Conservation (phyloP, 371 early-diverging fungal genomes). For the Funneliformis caledonium region DNA sequence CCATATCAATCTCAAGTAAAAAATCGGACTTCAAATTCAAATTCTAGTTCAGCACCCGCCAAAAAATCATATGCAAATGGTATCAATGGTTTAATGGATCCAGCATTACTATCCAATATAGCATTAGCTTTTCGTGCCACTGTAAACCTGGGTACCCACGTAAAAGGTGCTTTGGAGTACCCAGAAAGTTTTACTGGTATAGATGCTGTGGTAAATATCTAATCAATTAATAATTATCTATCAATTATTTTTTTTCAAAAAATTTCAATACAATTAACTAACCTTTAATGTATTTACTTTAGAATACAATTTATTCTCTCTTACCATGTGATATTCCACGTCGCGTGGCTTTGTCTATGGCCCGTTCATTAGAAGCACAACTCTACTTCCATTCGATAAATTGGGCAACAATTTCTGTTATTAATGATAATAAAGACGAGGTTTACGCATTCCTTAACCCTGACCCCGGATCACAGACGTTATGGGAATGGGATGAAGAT, state of each 20-base stretch:
- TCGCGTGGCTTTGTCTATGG: constrained; percentile 79
- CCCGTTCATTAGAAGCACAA: constrained; percentile 86
- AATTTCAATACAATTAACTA: neutral
- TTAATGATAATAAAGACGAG: constrained; percentile 78
- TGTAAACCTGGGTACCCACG: constrained; percentile 56
- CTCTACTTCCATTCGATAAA: constrained; percentile 69
- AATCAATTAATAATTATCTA: neutral
- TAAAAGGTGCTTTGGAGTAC: constrained; percentile 82
- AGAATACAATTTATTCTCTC: constrained; percentile 32
- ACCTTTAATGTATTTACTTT: neutral
- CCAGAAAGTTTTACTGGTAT: constrained; percentile 79
- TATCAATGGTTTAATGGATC: constrained; percentile 24
- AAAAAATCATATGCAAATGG: neutral
- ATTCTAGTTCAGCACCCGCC: neutral
- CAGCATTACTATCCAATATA: constrained; percentile 26
- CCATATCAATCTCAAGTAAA: neutral
- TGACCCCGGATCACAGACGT: constrained; percentile 3
- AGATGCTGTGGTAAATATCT: constrained; percentile 74
- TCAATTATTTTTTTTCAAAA: neutral
- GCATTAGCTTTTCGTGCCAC: constrained; percentile 38
- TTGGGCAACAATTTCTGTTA: constrained; percentile 38
- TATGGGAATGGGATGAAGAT: constrained; percentile 38
- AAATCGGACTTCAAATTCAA: neutral
- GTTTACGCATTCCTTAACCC: constrained; percentile 69
- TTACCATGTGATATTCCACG: constrained; percentile 47